These are phyloP conservation scores for Solanum chaucha DNA, from an alignment of 257 asterid genomes.

Conservation along the genomic window DNA sequence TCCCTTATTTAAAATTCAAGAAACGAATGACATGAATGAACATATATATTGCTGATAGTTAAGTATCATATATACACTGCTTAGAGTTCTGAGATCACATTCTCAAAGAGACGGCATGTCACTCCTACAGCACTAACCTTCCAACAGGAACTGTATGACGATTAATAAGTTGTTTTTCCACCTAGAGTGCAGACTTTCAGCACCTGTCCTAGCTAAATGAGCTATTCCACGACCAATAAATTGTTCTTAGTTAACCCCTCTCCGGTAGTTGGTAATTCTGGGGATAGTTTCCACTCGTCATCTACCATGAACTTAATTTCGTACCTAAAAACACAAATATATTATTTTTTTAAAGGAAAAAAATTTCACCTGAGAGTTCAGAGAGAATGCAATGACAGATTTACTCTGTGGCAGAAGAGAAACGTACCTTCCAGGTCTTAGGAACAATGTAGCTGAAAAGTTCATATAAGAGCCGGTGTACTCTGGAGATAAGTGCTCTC, in stretches of 20 bases:
- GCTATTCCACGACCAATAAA: constrained; percentile 60
- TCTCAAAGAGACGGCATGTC: not conserved
- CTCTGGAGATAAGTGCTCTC: constrained; percentile 76
- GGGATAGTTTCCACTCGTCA: constrained; percentile 76
- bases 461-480: constrained; percentile 55
- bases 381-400: not conserved
- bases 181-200: not conserved
- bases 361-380: not conserved
- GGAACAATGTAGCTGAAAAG: constrained; percentile 71
- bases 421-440: constrained; percentile 79
- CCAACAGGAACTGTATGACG: not conserved
- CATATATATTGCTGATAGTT: not conserved
- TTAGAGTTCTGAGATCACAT: not conserved
- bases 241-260: constrained; percentile 78
- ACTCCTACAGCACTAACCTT: not conserved
- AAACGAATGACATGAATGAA: not conserved
- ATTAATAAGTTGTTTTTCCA: not conserved
- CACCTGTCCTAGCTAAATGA: not conserved
- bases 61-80: not conserved
- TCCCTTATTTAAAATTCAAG: not conserved
- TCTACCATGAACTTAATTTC: constrained; percentile 80
- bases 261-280: constrained; percentile 63
- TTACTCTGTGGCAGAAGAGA: not conserved
- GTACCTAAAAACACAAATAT: constrained; percentile 19
- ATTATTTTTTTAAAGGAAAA: not conserved